Evolutionary conservation across 2,329 filamentous ascomycete genomes (phyloP).

Genomic region (Penicillium sp.): DNA sequence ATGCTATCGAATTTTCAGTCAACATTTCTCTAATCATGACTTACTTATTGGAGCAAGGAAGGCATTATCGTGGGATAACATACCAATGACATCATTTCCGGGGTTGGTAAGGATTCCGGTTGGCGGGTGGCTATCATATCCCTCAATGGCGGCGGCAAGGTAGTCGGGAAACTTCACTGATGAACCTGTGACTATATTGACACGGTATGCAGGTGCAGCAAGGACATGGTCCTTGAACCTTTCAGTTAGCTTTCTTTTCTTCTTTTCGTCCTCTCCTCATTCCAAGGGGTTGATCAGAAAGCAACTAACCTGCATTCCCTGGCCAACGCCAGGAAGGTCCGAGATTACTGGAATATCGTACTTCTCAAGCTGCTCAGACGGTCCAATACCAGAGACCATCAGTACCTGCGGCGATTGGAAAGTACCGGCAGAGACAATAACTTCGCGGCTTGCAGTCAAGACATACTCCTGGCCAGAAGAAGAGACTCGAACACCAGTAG

Average conservation of each 20-base stretch:
- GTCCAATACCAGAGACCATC: neutral
- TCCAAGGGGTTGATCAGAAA: neutral
- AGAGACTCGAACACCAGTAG: neutral
- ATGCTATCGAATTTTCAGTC: neutral
- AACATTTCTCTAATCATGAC: no score
- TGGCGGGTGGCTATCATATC: neutral
- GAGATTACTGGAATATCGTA: neutral
- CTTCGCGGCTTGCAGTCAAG: neutral
- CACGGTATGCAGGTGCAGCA: neutral
- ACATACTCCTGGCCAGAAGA: neutral
- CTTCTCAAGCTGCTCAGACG: neutral
- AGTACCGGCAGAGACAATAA: neutral
- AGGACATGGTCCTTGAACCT: neutral
- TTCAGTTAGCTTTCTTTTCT: neutral
- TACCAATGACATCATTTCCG: no score
- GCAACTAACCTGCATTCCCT: neutral
- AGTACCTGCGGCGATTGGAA: neutral
- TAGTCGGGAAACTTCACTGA: neutral
- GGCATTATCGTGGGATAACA: no score
- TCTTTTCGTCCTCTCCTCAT: neutral
- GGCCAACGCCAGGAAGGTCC: neutral
- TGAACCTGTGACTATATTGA: neutral
- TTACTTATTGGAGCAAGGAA: no score
- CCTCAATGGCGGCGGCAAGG: neutral
- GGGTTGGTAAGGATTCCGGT: neutral